Conservation (phyloP, 2,329 filamentous ascomycete genomes). For the Dactylellina haptotyla region DNA sequence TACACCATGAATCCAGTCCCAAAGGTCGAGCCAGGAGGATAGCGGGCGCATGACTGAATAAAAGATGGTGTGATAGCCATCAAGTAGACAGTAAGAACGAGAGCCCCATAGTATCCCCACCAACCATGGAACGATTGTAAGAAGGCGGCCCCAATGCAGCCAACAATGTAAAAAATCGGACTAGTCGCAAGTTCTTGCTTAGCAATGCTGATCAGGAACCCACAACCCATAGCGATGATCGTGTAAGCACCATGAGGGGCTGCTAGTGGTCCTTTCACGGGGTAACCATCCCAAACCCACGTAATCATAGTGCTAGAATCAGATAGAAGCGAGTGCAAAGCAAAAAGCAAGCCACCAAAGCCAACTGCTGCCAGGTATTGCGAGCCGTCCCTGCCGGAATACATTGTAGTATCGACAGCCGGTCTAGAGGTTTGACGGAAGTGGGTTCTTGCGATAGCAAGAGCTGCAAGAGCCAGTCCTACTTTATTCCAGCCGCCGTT, state of each 20-base stretch:
- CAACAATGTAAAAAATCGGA: conserved; percentile 82
- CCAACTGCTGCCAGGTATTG: conserved; percentile 78
- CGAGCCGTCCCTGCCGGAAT: conserved; percentile 73
- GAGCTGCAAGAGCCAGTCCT: conserved; percentile 77
- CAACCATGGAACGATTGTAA: conserved; percentile 69
- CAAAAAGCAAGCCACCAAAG: conserved; percentile 85
- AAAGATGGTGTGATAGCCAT: conserved; percentile 81
- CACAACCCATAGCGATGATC: conserved; percentile 84
- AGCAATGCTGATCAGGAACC: conserved; percentile 79
- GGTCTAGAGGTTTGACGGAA: conserved; percentile 69
- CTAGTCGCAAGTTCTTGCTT: conserved; percentile 75
- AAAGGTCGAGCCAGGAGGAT: conserved; percentile 81
- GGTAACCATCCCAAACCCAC: conserved; percentile 98
- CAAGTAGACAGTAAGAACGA: conserved; percentile 79
- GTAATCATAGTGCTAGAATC: conserved; percentile 99
- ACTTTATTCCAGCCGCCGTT: conserved; percentile 94
- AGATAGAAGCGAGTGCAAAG: conserved; percentile 88
- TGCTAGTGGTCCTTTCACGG: conserved; percentile 84
- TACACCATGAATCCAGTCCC: conserved; percentile 90
- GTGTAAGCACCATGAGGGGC: conserved; percentile 91
- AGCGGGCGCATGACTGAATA: conserved; percentile 78
- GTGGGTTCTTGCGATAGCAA: conserved; percentile 80
- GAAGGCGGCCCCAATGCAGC: conserved; percentile 80
- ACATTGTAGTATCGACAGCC: conserved; percentile 65
- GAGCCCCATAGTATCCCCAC: conserved; percentile 86